Evolutionary conservation across 768 basidiomycete species (phyloP), one percentile per base, ranked within the genome.

Genomic region (Lentinula sp.): DNA sequence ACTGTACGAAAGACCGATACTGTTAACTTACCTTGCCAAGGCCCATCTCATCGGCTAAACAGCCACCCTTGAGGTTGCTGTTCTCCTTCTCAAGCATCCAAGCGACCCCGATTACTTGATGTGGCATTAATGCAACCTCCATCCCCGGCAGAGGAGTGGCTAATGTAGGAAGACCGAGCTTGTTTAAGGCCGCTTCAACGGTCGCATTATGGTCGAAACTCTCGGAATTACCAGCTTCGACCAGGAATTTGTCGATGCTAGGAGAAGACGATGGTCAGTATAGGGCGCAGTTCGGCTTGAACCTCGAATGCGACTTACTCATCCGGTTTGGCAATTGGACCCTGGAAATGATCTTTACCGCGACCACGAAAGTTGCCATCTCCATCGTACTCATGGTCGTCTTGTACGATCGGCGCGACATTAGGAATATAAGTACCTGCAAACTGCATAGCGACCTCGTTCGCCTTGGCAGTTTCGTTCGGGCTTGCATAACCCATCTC

Each of bases 81-180:
- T 70, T 65, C 65, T 86, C 76, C 62, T 79, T 78, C 33, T 81
- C 77, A 2, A 83, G 58, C 85, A 88, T 85, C 83, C 85, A 89
- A 4, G 80, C 76, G 1, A 82, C 82, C 7, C 80, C 82, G 54
- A 91, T 81, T 16, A 80, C 74, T 65, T 90, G 85, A 69, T 90
- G 89, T 9, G 88, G 79, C 84, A 90, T 84, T 39, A 90, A 72
- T 0, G 79, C 70, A 28, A 89, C 75, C 15, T 75, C 75, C 80
- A 91, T 84, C 4, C 84, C 85, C 0, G 83, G 83, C 1, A 90
- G 61, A 23, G 76, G 69, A 33, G 83, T 75, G 42, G 78, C 74
- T 56, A 84, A 73, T 39, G 64, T 69, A n/a, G 70, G 66, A 39
- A 92, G 70, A 0, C 79, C 80, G 20, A 92, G 77, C 59, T 76